Conservation (phyloP, 768 basidiomycete species). For the Amyloporia xantha region DNA sequence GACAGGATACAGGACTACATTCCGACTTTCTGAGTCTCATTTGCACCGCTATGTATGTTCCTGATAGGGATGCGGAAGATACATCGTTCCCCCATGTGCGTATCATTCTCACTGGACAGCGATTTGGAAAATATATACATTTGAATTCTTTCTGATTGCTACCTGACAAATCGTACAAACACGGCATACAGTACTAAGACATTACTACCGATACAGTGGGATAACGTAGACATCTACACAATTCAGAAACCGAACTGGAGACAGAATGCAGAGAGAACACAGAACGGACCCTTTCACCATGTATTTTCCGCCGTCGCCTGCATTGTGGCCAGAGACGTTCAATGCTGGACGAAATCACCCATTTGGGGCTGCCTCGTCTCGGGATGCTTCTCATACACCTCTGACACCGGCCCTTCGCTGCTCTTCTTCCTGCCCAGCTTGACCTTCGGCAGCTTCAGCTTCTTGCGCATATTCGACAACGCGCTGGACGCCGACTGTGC, state of each 20-base stretch:
- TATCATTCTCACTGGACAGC: too few species aligned
- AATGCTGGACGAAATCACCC: constrained; percentile 9
- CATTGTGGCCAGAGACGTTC: too few species aligned
- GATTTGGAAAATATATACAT: too few species aligned
- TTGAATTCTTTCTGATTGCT: background rate
- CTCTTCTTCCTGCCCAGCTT: background rate
- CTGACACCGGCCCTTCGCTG: constrained; percentile 5
- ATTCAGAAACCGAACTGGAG: too few species aligned
- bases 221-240: background rate
- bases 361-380: constrained; percentile 12
- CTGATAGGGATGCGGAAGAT: too few species aligned
- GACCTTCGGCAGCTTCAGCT: background rate
- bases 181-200: background rate
- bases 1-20: constrained; percentile 95
- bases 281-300: too few species aligned
- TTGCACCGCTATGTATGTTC: too few species aligned
- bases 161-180: background rate
- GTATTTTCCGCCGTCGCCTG: too few species aligned
- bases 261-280: too few species aligned
- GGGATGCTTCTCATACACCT: constrained; percentile 11
- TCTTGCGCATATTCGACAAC: background rate
- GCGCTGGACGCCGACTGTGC: background rate
- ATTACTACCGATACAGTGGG: background rate
- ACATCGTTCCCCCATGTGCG: too few species aligned
- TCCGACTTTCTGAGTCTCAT: constrained; percentile 64